Percentiles rank a stretch among this genome's conserved stretches.
These are phyloP conservation scores for Nicotiana benthamiana DNA, from an alignment of 257 asterid species.

Conservation along the genomic window DNA sequence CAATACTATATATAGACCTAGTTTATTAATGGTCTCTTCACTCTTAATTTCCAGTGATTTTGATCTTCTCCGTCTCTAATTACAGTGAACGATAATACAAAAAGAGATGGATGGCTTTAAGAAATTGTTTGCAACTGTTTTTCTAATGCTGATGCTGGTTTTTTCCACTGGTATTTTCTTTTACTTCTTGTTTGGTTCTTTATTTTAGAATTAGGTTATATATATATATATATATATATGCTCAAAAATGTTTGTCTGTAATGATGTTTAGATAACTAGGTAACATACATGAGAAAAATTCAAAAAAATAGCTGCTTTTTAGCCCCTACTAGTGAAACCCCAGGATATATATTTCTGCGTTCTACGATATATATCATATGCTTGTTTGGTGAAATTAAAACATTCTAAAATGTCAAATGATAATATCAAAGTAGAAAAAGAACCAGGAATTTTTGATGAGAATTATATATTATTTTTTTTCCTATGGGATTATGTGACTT, in stretches of 20 bases:
- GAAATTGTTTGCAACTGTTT: background rate
- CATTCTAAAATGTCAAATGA: background rate
- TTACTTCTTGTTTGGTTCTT: background rate
- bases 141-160: background rate
- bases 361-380: too few relatives aligned
- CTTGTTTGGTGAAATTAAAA: background rate
- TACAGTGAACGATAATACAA: background rate
- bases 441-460: background rate
- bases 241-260: background rate
- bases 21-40: background rate
- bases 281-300: too few relatives aligned
- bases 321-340: too few relatives aligned
- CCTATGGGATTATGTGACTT: background rate
- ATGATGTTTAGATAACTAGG: background rate
- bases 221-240: background rate
- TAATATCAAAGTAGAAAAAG: background rate
- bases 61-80: background rate
- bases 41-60: background rate
- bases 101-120: background rate
- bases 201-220: background rate
- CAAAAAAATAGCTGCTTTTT: too few relatives aligned
- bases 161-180: constrained; percentile 7
- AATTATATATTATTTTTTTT: background rate
- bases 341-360: too few relatives aligned
- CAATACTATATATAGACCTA: background rate